These are phyloP conservation scores for Stachybotrys elegans DNA, from an alignment of 2,329 filamentous ascomycete genomes.

Conservation along the genomic window DNA sequence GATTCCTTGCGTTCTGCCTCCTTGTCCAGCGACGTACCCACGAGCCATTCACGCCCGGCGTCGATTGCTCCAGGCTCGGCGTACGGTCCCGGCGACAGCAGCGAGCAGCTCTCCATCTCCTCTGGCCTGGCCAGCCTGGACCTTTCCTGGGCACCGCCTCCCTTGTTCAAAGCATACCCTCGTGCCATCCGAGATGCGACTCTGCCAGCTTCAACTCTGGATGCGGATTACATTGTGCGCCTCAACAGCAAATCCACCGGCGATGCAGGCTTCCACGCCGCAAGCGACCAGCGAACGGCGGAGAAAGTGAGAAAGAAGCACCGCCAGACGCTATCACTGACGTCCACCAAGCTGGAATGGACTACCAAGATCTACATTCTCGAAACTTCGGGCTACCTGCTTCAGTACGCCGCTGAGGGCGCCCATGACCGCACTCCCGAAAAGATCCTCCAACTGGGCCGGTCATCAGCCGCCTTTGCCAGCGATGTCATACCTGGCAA, in stretches of 20 bases:
- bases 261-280: conserved; percentile 6
- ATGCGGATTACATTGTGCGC: conserved; percentile 65
- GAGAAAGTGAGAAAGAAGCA: conserved; percentile 38
- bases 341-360: conserved; percentile 53
- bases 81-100: no score
- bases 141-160: conserved; percentile 64
- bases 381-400: conserved; percentile 63
- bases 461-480: conserved; percentile 72
- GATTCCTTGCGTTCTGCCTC: no score
- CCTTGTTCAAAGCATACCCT: conserved; percentile 81
- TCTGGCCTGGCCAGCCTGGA: no score
- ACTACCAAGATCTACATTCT: conserved; percentile 69
- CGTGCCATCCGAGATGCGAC: conserved; percentile 74
- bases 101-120: no score
- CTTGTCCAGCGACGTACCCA: no score
- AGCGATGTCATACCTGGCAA: conserved; percentile 74
- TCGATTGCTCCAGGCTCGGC: no score
- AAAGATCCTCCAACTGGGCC: conserved; percentile 66
- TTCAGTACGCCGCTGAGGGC: conserved; percentile 71
- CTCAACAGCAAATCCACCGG: conserved; percentile 45
- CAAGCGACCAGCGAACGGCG: conserved; percentile 3
- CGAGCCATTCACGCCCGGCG: no score
- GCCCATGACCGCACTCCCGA: conserved; percentile 68
- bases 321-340: conserved; percentile 34
- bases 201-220: conserved; percentile 61